Conservation (phyloP, 768 basidiomycete species). For the Tricholoma flavovirens region DNA sequence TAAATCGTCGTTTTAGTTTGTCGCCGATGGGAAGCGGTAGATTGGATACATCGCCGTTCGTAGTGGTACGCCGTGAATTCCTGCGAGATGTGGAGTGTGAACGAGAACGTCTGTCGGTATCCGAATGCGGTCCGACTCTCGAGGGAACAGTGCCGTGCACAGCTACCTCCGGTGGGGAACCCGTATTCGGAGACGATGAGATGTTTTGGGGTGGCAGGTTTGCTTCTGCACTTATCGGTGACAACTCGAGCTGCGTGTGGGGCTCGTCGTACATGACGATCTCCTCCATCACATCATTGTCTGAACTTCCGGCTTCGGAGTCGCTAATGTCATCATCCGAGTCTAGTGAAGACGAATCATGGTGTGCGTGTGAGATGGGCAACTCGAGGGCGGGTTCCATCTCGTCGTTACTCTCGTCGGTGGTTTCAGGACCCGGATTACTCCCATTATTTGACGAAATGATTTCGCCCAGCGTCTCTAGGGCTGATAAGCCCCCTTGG, state of each 20-base stretch:
- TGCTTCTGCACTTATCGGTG: slow-evolving; percentile 22
- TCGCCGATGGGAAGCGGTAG: slow-evolving; percentile 61
- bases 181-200: slow-evolving; percentile 25
- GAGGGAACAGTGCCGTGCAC: slow-evolving; percentile 19
- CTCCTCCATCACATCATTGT: slow-evolving; percentile 80
- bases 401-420: slow-evolving; percentile 56
- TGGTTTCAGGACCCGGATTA: slow-evolving; percentile 47
- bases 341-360: slow-evolving; percentile 49
- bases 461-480: slow-evolving; percentile 85
- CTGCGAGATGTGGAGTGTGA: slow-evolving; percentile 39
- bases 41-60: slow-evolving; percentile 29
- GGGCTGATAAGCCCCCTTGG: slow-evolving; percentile 76
- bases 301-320: slow-evolving; percentile 66
- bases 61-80: slow-evolving; percentile 43
- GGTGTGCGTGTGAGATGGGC: slow-evolving; percentile 49
- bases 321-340: slow-evolving; percentile 78
- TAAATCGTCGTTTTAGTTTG: slow-evolving; percentile 69
- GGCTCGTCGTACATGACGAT: slow-evolving; percentile 71
- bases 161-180: slow-evolving; percentile 25
- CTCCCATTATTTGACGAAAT: slow-evolving; percentile 60
- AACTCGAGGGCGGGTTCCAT: slow-evolving; percentile 62
- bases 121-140: slow-evolving; percentile 14
- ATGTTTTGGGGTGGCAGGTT: slow-evolving; percentile 29
- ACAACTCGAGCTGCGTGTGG: slow-evolving; percentile 25
- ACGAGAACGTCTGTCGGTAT: slow-evolving; percentile 17